Conservation (phyloP, 495 filamentous ascomycete genomes). For the Oleoguttula mirabilis region DNA sequence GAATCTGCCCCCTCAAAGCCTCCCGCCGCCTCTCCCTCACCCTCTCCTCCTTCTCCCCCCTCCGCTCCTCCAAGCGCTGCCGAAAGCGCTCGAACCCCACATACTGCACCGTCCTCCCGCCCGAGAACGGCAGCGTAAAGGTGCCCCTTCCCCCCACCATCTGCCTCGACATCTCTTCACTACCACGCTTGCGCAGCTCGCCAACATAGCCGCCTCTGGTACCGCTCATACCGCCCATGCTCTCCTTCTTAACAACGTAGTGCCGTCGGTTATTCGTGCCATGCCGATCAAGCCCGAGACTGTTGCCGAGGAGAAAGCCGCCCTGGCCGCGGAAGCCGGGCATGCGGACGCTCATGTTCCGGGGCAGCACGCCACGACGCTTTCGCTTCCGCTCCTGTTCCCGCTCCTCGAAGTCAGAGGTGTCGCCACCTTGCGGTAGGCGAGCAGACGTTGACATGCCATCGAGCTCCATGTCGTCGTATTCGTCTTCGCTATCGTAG, state of each 20-base stretch:
- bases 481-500: conserved; percentile 37
- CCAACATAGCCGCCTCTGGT: not conserved
- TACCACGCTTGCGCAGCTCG: not conserved
- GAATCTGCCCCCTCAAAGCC: conserved; percentile 57
- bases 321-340: conserved; percentile 20
- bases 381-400: too few relatives aligned
- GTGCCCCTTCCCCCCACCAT: not conserved
- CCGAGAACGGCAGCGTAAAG: conserved; percentile 4
- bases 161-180: conserved; percentile 9
- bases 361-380: conserved; percentile 4
- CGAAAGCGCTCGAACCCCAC: conserved; percentile 2
- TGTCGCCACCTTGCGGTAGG: conserved; percentile 29
- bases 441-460: conserved; percentile 1
- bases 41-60: conserved; percentile 44
- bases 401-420: conserved; percentile 22
- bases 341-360: conserved; percentile 20
- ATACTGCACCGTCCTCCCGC: conserved; percentile 38
- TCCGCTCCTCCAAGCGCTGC: conserved; percentile 41
- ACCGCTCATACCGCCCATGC: conserved; percentile 1
- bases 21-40: conserved; percentile 51
- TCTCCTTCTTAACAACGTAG: conserved; percentile 35
- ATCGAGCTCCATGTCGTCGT: conserved; percentile 29
- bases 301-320: conserved; percentile 37
- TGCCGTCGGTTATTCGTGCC: conserved; percentile 41
- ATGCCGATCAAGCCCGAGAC: conserved; percentile 38